Evolutionary conservation across 2,329 filamentous ascomycete species (phyloP).

Genomic region (Salinomyces thailandicus): DNA sequence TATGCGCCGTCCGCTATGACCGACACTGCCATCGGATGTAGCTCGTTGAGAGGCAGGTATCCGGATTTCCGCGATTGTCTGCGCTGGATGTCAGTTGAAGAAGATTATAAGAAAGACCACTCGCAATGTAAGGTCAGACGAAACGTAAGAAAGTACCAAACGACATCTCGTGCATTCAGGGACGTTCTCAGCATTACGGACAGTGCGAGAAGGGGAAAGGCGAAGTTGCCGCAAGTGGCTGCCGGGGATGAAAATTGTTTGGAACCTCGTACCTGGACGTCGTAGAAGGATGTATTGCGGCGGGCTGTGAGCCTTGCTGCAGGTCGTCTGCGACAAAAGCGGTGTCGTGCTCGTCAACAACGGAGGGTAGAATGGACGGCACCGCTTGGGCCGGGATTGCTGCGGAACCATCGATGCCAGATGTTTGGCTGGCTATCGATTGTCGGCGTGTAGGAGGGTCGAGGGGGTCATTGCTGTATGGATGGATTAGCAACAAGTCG

Average conservation of each 20-base stretch:
- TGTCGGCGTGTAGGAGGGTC: constrained; percentile 13
- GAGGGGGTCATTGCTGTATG: constrained; percentile 15
- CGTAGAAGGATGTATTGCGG: constrained; percentile 1
- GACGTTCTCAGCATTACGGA: too few species aligned
- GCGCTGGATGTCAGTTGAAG: too few species aligned
- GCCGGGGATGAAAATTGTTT: too few species aligned
- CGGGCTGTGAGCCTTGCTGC: constrained; percentile 5
- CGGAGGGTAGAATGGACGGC: neutral
- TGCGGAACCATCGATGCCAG: constrained; percentile 7
- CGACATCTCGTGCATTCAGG: too few species aligned
- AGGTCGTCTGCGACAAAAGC: constrained; percentile 1
- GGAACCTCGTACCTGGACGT: constrained; percentile 14
- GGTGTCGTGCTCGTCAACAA: neutral
- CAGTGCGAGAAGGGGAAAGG: too few species aligned
- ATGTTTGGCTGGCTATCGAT: constrained; percentile 16
- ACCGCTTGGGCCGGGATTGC: constrained; percentile 1
- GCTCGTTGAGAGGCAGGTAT: constrained; percentile 7
- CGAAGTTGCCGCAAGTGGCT: too few species aligned
- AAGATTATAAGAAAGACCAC: too few species aligned
- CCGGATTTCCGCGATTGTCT: constrained; percentile 5
- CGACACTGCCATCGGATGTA: constrained; percentile 1
- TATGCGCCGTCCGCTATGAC: neutral
- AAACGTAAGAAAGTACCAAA: too few species aligned
- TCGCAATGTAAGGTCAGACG: too few species aligned
- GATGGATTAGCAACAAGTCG: too few species aligned